Evolutionary conservation across 768 basidiomycete genomes (phyloP), one percentile per base, ranked within the genome.

Genomic region (Rubroboletus satanas): DNA sequence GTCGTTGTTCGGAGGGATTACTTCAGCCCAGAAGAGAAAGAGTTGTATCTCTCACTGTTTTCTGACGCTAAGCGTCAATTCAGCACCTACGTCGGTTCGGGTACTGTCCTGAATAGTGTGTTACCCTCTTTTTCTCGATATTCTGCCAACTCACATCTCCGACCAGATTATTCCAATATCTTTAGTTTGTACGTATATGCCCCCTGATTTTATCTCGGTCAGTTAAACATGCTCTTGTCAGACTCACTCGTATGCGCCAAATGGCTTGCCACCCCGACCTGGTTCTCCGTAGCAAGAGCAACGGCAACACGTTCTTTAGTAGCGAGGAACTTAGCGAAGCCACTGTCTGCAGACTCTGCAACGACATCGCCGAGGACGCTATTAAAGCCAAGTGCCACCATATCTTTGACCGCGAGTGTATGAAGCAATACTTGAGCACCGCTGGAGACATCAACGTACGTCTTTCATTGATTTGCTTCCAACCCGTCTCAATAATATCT

Each of bases 21-120:
- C 71, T 98, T 98, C 77, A 94, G 91, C 59, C 88, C 92, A 0
- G 95, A 97, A 71, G 97, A 99, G 74, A 98, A 94, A 68, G 97
- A 99, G 63, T 75, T 98, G 5, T 97, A 96, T 68, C 78, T 86
- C 33, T 93, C 90, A 1, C 74, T 99, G 28, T 98, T 95, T 76
- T 87, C 90, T 5, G 91, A 94, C 59, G 94, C 94, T 10, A 94
- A 90, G 73, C 79, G 97, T 39, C 87, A 92, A 66, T 99, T 98
- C 71, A 84, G 65, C 50, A 98, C 94, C 2, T 99, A 91, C 68
- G 82, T 97, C 12, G 84, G 90, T 66, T 82, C 88, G 32, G 96
- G 96, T 46, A 98, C 94, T 2, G 76, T 98, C 26, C 71, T 98
- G 47, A 96, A 97, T 67, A 98, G 94, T 95, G 62, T 65, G 90